Evolutionary conservation across 2,329 filamentous ascomycete species (phyloP), one percentile per base, ranked within the genome.

Genomic region (Colletotrichum tanaceti): DNA sequence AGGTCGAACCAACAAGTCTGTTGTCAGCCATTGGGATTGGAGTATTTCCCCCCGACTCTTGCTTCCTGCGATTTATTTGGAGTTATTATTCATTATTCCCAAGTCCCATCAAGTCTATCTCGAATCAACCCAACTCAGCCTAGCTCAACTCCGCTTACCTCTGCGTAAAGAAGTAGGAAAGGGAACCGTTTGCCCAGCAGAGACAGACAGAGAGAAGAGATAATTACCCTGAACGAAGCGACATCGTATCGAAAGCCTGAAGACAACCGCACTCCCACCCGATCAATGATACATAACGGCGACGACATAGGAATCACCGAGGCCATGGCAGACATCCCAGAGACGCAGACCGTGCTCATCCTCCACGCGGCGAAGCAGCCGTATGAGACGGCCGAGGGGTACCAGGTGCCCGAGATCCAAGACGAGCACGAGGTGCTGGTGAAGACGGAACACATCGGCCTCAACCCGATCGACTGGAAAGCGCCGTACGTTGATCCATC

Each of bases 381-480:
- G 58, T 89, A 89, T 70, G 74, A 80, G 22, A 72, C 86, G 47
- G 79, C 81, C 0, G 71, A 73, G 2, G 78, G 81, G 6, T 80
- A 87, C 73, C 74, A 78, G 2, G 76, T 88, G 6, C 87, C 87
- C 0, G 53, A 71, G 10, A 68, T 73, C 20, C 67, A 70, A 14
- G 76, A 79, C 80, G 73, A 73, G 6, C 70, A 73, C 50, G 88
- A 93, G 73, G 78, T 92, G 5, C 79, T 93, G 5, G 85, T 93
- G n/a, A 86, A 86, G 74, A 85, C 89, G 1, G 80, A 85, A 44
- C 86, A 87, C 14, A 89, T 93, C 72, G 91, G 91, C 0, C 79
- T 94, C 44, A 94, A 94, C 73, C 92, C 92, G 0, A 91, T 94
- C 63, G 92, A 93, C 75, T 92, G 89, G 89, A 92, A 92, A 80